A percentile compares a stretch with the other conserved stretches of the same genome.
phyloP scores from a whole-genome alignment of 495 filamentous ascomycete genomes.

The Thozetella sp. region DNA sequence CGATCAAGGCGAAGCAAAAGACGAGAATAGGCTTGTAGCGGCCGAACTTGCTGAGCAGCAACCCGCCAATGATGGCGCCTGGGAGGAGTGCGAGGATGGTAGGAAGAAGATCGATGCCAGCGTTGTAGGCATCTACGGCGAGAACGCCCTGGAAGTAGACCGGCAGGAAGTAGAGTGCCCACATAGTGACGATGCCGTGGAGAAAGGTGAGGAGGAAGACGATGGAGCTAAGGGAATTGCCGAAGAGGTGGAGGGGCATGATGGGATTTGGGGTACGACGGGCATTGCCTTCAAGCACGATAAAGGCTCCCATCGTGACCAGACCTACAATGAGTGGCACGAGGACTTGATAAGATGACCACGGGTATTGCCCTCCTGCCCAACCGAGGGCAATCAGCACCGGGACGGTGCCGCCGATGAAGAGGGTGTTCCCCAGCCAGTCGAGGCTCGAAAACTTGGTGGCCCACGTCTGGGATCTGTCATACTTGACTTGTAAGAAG shows the following conservation, averaged over 20 bases:
- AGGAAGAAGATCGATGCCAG: slow-evolving; percentile 35
- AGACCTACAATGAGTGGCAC: slow-evolving; percentile 25
- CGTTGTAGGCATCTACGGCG: slow-evolving; percentile 16
- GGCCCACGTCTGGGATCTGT: slow-evolving; percentile 13
- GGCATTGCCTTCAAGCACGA: slow-evolving; percentile 11
- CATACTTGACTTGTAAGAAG: slow-evolving; percentile 30
- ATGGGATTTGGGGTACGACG: slow-evolving; percentile 21
- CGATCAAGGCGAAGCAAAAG: slow-evolving; percentile 30
- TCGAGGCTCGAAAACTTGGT: slow-evolving; percentile 23
- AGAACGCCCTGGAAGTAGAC: slow-evolving; percentile 51
- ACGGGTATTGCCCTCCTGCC: slow-evolving; percentile 18
- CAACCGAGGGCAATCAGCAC: slow-evolving; percentile 22
- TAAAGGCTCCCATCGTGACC: slow-evolving; percentile 18
- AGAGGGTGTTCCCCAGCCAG: slow-evolving; percentile 26
- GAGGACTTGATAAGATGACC: slow-evolving; percentile 26
- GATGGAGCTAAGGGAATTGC: background rate
- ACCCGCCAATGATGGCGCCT: slow-evolving; percentile 21
- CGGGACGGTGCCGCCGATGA: slow-evolving; percentile 24
- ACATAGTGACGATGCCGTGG: slow-evolving; percentile 13
- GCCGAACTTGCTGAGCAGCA: slow-evolving; percentile 33
- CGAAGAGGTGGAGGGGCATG: slow-evolving; percentile 19
- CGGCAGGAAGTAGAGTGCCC: slow-evolving; percentile 45
- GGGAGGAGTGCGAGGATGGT: slow-evolving; percentile 24
- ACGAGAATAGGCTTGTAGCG: slow-evolving; percentile 37
- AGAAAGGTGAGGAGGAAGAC: slow-evolving; percentile 18